Base-by-base conservation (phyloP, 1,284 basidiomycete genomes). In the Boletus hoseneyae region DNA sequence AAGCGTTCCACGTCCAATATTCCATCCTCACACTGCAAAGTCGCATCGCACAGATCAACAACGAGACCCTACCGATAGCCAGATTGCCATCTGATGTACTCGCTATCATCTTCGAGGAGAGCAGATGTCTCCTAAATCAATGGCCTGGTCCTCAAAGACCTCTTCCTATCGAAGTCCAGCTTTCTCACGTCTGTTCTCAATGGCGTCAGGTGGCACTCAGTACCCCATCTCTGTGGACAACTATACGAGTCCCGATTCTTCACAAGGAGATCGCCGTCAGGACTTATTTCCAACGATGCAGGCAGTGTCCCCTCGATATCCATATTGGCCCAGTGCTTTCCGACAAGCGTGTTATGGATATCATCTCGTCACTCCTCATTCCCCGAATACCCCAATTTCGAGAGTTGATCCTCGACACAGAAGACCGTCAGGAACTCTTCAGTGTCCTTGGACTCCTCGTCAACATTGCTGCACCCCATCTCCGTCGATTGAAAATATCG, bases 81-180 rank as follows among this genome's bases (percentile, higher is more conserved):
- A 61, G 50, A 44, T 51, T 66, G 33, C 64, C 64, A 10, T 59
- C 66, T 5, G 64, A 66, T 48, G 58, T 66, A 4, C 67, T 66
- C 13, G 67, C 66, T 11, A 68, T 66, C 53, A 55, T 66, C 34
- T 66, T 66, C 21, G 66, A 66, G 38, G 67, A 65, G 45, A 60
- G 62, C 42, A 65, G 64, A 13, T 50, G 56, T 46, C 53, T 64
- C 15, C 63, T 68, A 47, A 55, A 54, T 36, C 51, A 52, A n/a
- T 69, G 67, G 65, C 45, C 53, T 3, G 63, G 57, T 38, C 45
- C 61, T 39, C 61, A 52, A 46, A 63, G 62, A 47, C 66, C 67
- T 25, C 61, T 68, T 32, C 66, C 67, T 18, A 45, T 56, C 45
- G 64, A 66, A 54, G 66, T 66, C 10, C 64, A 67, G 50, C 63